Conservation (phyloP, 768 basidiomycete genomes). For the Cystobasidium tubakii region DNA sequence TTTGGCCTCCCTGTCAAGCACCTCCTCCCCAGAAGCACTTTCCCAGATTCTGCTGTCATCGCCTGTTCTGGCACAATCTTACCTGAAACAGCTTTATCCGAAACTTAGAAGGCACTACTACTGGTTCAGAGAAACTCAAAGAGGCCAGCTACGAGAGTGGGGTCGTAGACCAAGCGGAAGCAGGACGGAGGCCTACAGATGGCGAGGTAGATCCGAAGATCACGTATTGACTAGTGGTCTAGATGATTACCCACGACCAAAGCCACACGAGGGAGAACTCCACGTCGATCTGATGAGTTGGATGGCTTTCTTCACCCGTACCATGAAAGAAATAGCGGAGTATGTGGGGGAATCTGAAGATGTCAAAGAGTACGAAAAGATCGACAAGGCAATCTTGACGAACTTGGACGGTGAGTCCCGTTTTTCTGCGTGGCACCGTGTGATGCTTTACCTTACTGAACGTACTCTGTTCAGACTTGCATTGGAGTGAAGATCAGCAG, state of each 20-base stretch:
- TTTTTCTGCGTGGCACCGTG: not conserved
- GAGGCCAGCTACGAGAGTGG: constrained; percentile 88
- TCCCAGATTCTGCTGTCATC: constrained; percentile 53
- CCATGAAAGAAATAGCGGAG: constrained; percentile 82
- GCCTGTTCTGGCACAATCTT: constrained; percentile 61
- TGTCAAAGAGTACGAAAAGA: constrained; percentile 64
- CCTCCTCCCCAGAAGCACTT: constrained; percentile 21
- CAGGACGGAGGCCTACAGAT: constrained; percentile 61
- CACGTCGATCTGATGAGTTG: constrained; percentile 89
- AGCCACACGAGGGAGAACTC: constrained; percentile 75
- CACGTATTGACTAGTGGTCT: constrained; percentile 91
- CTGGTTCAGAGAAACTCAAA: constrained; percentile 92
- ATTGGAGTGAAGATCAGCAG: constrained; percentile 79
- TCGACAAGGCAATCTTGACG: constrained; percentile 70
- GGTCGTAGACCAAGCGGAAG: constrained; percentile 52
- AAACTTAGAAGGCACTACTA: constrained; percentile 85
- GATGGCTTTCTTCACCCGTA: constrained; percentile 92
- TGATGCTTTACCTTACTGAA: not conserved
- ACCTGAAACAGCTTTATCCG: constrained; percentile 71
- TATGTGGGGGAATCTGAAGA: constrained; percentile 84
- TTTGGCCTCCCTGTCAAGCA: constrained; percentile 15
- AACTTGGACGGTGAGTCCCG: constrained; percentile 70
- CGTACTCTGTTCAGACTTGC: constrained; percentile 60
- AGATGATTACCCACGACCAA: constrained; percentile 89
- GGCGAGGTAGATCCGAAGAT: constrained; percentile 78